These are phyloP conservation scores for Leishmania turanica DNA, from an alignment of 208 protist genomes.

Conservation along the genomic window DNA sequence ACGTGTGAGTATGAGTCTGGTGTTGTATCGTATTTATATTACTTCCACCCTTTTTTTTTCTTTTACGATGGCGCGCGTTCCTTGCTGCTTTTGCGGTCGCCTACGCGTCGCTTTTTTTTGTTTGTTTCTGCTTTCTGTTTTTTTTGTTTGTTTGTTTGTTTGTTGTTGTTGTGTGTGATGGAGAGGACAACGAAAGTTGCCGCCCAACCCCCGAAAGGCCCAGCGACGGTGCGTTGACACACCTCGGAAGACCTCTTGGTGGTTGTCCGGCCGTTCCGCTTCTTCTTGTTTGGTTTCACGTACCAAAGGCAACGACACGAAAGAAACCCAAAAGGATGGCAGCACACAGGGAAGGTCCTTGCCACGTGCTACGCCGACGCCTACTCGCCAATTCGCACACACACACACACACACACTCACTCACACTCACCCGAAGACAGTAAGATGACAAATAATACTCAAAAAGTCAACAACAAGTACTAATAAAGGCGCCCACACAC, in stretches of 20 bases:
- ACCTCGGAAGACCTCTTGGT: neutral
- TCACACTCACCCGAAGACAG: neutral
- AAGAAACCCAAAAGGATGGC: neutral
- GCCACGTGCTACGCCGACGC: neutral
- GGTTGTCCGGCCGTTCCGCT: neutral
- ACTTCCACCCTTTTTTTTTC: neutral
- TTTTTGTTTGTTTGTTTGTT: too few species aligned
- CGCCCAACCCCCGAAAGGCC: neutral
- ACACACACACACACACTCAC: neutral
- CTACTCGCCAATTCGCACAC: neutral
- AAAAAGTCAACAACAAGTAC: neutral
- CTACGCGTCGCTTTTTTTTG: neutral
- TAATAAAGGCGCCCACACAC: neutral
- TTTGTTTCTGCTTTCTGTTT: neutral
- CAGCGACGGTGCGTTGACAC: slow-evolving; percentile 2
- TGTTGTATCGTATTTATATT: neutral
- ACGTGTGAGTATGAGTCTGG: neutral
- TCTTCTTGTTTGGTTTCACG: neutral
- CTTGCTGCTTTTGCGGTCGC: neutral
- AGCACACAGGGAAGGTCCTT: neutral
- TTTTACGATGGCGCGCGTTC: neutral
- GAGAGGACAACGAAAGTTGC: neutral
- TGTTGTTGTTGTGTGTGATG: neutral
- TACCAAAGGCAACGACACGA: neutral
- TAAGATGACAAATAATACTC: neutral